phyloP scores from a whole-genome alignment of 176 grass and related monocot species.

The Neostapfia colusana region DNA sequence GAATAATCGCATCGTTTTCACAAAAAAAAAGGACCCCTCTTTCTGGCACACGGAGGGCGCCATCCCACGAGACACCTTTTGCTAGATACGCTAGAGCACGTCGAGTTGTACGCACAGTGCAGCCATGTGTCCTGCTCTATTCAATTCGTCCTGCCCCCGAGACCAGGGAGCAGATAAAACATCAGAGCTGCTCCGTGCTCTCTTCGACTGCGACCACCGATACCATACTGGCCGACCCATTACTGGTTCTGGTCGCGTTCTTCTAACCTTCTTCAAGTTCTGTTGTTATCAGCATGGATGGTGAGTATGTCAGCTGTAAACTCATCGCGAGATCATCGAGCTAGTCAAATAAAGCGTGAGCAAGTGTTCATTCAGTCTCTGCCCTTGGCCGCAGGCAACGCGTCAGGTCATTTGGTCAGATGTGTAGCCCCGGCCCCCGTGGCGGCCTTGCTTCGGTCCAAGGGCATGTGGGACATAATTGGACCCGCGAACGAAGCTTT shows the following conservation, averaged over 20 bases:
- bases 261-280: not conserved
- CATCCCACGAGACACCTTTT: too few species aligned
- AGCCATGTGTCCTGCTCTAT: not conserved
- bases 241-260: not conserved
- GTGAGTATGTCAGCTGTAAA: too few species aligned
- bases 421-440: not conserved
- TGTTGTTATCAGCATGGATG: too few species aligned
- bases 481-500: slow-evolving; percentile 2
- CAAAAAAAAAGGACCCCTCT: not conserved
- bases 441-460: not conserved
- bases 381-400: slow-evolving; percentile 35
- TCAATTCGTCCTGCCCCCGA: not conserved
- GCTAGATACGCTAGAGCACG: not conserved
- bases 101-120: not conserved
- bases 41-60: slow-evolving; percentile 40
- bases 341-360: slow-evolving; percentile 2
- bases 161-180: not conserved
- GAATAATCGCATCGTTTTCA: slow-evolving; percentile 33
- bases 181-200: not conserved
- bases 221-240: not conserved
- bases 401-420: not conserved
- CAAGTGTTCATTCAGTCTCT: not conserved
- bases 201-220: not conserved
- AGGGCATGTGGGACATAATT: not conserved
- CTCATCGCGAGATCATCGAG: too few species aligned